Percentiles rank a stretch among this genome's conserved stretches.
Evolutionary conservation across 148 eudicot species (phyloP).

Genomic region (Polygonum aviculare): DNA sequence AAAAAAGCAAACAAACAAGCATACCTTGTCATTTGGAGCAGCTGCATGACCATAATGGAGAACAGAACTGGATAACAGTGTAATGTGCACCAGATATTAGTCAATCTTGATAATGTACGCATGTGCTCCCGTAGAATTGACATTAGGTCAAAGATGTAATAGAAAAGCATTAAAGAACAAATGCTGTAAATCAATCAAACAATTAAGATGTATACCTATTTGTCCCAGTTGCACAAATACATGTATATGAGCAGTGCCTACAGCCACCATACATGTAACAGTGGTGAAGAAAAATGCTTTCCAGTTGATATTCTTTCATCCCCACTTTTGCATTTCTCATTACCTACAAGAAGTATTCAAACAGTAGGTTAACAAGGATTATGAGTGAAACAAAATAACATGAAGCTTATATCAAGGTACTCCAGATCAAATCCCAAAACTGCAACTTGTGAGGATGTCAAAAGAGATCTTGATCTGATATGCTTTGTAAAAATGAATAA

Average conservation of each 20-base stretch:
- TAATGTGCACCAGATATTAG: constrained; percentile 13
- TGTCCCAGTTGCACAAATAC: constrained; percentile 89
- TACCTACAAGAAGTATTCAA: constrained; percentile 34
- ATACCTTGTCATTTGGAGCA: constrained; percentile 97
- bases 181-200: neutral
- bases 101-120: neutral
- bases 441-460: neutral
- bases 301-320: constrained; percentile 94
- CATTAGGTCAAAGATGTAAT: neutral
- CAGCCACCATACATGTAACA: constrained; percentile 92
- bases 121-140: neutral
- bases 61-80: constrained; percentile 57
- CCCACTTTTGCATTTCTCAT: constrained; percentile 74
- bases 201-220: constrained; percentile 43
- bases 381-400: neutral
- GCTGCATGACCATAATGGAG: constrained; percentile 99
- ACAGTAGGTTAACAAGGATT: neutral
- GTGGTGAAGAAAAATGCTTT: constrained; percentile 91
- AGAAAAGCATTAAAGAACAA: neutral
- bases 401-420: neutral
- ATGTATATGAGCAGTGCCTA: constrained; percentile 97
- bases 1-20: constrained; percentile 6
- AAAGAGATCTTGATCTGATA: neutral
- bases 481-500: neutral
- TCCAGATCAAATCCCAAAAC: neutral